Evolutionary conservation across 345 rosid species (phyloP).

Genomic region (Cardamine chenopodiifolia): DNA sequence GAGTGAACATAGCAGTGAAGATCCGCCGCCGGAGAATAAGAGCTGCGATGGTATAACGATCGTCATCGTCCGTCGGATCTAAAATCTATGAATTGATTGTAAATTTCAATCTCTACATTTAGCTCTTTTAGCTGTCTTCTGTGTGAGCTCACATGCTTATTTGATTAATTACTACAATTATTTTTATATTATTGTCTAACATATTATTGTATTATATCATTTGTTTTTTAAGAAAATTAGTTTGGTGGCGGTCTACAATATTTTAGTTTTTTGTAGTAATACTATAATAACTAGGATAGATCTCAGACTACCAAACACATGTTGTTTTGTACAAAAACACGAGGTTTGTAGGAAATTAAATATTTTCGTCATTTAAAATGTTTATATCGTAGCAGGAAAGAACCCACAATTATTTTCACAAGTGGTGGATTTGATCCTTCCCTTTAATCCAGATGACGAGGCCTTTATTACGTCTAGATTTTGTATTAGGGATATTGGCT

Average conservation of each 20-base stretch:
- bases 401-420: neutral
- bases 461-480: neutral
- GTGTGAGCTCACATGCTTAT: slow-evolving; percentile 18
- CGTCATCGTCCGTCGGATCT: slow-evolving; percentile 51
- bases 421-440: neutral
- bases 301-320: neutral
- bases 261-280: neutral
- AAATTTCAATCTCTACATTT: slow-evolving; percentile 14
- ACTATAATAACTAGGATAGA: neutral
- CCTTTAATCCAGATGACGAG: neutral
- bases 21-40: slow-evolving; percentile 30
- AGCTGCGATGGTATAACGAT: slow-evolving; percentile 50
- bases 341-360: neutral
- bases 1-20: slow-evolving; percentile 56
- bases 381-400: neutral
- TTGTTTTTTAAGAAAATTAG: neutral
- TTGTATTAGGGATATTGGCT: neutral
- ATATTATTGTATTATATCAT: neutral
- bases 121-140: neutral
- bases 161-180: neutral
- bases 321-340: neutral
- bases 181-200: neutral
- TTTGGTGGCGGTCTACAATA: neutral
- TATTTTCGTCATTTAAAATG: neutral
- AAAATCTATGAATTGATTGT: neutral